Base-by-base conservation (phyloP, 805 yeast genomes). In the Kazachstania bromeliacearum region DNA sequence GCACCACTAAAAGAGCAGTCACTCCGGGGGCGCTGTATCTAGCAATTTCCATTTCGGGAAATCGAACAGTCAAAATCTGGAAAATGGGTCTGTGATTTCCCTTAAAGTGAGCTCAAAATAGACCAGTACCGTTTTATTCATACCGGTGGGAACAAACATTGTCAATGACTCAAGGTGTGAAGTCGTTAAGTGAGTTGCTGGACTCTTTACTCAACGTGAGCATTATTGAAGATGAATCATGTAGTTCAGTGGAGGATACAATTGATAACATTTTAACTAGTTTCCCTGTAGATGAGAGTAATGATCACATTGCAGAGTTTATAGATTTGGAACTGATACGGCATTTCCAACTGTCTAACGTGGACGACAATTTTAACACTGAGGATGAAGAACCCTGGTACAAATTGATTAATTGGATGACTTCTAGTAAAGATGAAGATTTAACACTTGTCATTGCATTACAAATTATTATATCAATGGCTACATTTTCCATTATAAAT, bases 381-480 rank as follows among this genome's bases (percentile, higher is more conserved):
- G 17, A 25, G 1, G 29, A 39, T 16, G 13, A 24, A 4, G 42
- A 35, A 12, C 15, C 22, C 5, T 48, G 57, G 57, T 12, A 19
- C 8, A 22, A 28, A 16, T 22, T 51, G 9, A 15, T 48, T 2
- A 28, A 31, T 32, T n/a, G 25, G 25, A 23, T 8, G 7, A 20
- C n/a, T 20, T 23, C 26, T 21, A 31, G 23, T 20, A 35, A 37
- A 37, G 23, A 37, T n/a, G 35, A 38, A 3, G 24, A 20, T 8
- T 9, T 8, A 27, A 28, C 7, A 15, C 19, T 12, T 28, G 19
- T 28, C 17, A 28, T 31, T 13, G 28, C n/a, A 17, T 20, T 4
- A 12, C 55, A 54, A 19, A 45, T 56, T 12, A 38, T 56, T 4
- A 21, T 57, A 3, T 44, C 48, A 7, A 37, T 57, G 14, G 23